Evolutionary conservation across 1,139 yeast species (phyloP).

Genomic region (Ogataea hybrid): DNA sequence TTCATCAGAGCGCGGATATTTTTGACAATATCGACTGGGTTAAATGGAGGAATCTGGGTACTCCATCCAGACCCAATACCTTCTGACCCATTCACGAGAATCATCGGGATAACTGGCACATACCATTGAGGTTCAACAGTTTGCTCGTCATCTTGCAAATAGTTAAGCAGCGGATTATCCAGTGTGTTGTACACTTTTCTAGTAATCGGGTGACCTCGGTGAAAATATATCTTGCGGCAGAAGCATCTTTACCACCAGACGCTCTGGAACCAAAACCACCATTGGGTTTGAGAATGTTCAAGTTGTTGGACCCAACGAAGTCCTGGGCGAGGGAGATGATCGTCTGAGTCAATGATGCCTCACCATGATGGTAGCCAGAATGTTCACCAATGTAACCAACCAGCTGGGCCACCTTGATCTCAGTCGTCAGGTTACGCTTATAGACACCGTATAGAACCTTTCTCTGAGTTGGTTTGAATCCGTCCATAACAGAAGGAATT

Average conservation of each 20-base stretch:
- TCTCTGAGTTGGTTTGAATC: slow-evolving; percentile 96
- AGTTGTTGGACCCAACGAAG: slow-evolving; percentile 89
- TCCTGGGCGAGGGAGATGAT: slow-evolving; percentile 94
- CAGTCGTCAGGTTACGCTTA: slow-evolving; percentile 71
- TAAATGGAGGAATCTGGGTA: slow-evolving; percentile 85
- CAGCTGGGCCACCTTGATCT: slow-evolving; percentile 87
- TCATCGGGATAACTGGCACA: slow-evolving; percentile 88
- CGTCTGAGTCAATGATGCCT: slow-evolving; percentile 80
- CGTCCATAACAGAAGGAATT: slow-evolving; percentile 92
- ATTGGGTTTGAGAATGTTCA: slow-evolving; percentile 81
- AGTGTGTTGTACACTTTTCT: slow-evolving; percentile 71
- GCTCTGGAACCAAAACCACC: slow-evolving; percentile 98
- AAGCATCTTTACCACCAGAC: slow-evolving; percentile 96
- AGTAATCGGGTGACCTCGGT: slow-evolving; percentile 82
- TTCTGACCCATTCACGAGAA: slow-evolving; percentile 92
- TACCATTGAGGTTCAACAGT: slow-evolving; percentile 98
- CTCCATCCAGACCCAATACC: slow-evolving; percentile 99
- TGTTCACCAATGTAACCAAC: slow-evolving; percentile 89
- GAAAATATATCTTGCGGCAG: slow-evolving; percentile 97
- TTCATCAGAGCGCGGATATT: slow-evolving; percentile 74
- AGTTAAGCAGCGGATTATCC: slow-evolving; percentile 76
- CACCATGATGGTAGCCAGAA: slow-evolving; percentile 97
- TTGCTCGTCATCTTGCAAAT: slow-evolving; percentile 89
- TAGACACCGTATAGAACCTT: slow-evolving; percentile 89
- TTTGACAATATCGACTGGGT: slow-evolving; percentile 77